Evolutionary conservation across 371 early-diverging fungal species (phyloP).

Genomic region (Cokeromyces recurvatus): DNA sequence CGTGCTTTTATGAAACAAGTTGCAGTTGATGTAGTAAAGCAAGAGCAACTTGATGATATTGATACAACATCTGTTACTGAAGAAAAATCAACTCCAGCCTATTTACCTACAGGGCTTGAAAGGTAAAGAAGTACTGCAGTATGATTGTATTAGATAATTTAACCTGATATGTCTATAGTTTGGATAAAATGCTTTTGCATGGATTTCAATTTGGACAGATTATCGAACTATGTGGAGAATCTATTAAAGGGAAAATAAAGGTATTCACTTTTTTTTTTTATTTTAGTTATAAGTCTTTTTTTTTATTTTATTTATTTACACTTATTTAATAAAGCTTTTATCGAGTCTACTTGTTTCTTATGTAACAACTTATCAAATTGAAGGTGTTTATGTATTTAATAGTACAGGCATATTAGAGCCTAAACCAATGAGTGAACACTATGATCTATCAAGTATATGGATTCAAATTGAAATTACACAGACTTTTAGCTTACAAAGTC

Average conservation of each 20-base stretch:
- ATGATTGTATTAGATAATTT: no score
- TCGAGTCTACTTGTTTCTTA: no score
- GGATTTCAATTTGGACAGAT: conserved; percentile 6
- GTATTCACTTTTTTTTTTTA: neutral
- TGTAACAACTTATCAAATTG: no score
- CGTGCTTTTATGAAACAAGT: conserved; percentile 10
- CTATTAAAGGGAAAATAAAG: neutral
- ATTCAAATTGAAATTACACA: conserved; percentile 2
- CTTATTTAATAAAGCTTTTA: no score
- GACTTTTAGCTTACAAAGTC: neutral
- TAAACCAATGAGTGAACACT: neutral
- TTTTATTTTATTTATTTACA: no score
- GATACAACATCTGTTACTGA: no score
- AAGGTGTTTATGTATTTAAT: no score
- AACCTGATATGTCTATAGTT: no score
- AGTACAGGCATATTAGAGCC: conserved; percentile 5
- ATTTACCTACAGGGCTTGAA: conserved; percentile 2
- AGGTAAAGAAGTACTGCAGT: neutral
- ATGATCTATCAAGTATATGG: neutral
- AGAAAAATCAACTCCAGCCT: no score
- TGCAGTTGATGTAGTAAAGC: neutral
- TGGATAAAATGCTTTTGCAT: conserved; percentile 2
- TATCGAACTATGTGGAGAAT: conserved; percentile 7
- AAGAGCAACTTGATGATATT: neutral
- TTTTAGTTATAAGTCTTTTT: no score